Evolutionary conservation across 805 yeast species (phyloP), one percentile per base, ranked within the genome.

Genomic region (Starmerella scarabaei): DNA sequence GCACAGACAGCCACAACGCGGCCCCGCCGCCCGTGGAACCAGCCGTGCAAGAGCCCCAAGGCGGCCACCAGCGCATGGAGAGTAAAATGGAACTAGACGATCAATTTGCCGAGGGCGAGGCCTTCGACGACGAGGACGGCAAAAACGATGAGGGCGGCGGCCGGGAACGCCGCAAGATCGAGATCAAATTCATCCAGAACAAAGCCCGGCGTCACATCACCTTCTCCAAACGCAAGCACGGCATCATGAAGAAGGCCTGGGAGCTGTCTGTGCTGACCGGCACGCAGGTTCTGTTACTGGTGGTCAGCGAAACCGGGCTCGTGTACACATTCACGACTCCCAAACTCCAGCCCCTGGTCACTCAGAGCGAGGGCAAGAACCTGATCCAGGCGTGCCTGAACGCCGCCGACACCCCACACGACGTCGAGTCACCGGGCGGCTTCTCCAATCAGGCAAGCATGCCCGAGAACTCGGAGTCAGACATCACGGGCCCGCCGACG

Each of bases 281-380:
- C 42, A 91, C 98, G 24, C 98, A 91, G 63, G 97, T 91, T 21
- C 71, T 91, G 49, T 68, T 91, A 44, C 73, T 91, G 53, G 98
- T 91, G 41, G 98, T 91, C 23, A 80, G 93, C 39, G 98, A 91
- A 62, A 91, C 98, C n/a, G 98, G 98, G 14, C 75, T 91, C 47
- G 98, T 91, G 40, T 91, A 91, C 64, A 91, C 98, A 17, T 91
- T 91, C 62, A 88, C 97, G 42, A 91, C 98, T n/a, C 98, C 98
- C 43, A 91, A 91, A 64, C 75, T 91, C 58, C 97, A 91, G 65
- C 98, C 98, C 7, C 72, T 91, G 53, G 98, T 91, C 38, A 91
- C 97, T 31, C 86, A 88, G 63, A 80, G 93, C 38, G 98, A 91
- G 65, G 98, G 98, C 52, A 86, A 91, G 62, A 86, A 86, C 62